phyloP scores from a whole-genome alignment of 306 rosid genomes.

The Styphnolobium japonicum region DNA sequence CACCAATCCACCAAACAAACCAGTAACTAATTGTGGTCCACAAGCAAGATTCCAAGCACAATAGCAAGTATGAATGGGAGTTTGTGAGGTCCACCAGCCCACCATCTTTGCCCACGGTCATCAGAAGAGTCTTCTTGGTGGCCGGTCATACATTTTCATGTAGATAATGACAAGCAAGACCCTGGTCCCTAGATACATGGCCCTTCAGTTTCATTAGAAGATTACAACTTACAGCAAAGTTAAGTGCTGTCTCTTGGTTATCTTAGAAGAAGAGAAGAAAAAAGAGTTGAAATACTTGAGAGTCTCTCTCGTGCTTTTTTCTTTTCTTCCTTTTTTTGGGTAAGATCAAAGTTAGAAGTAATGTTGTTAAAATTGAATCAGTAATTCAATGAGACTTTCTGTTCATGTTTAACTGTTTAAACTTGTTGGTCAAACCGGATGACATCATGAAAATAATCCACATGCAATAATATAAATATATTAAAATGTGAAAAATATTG shows the following conservation, averaged over 20 bases:
- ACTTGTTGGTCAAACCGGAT: too few relatives aligned
- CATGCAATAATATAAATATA: too few relatives aligned
- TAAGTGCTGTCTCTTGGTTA: neutral
- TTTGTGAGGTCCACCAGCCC: conserved; percentile 19
- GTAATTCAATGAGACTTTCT: too few relatives aligned
- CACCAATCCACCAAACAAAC: neutral
- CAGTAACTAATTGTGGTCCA: conserved; percentile 23
- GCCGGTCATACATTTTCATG: neutral
- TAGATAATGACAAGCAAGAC: neutral
- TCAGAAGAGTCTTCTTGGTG: neutral
- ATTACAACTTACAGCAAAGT: neutral
- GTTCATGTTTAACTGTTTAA: too few relatives aligned
- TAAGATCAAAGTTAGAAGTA: too few relatives aligned
- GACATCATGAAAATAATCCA: too few relatives aligned
- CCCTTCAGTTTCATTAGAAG: neutral
- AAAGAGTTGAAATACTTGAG: neutral
- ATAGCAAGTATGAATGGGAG: conserved; percentile 18
- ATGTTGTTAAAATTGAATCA: too few relatives aligned
- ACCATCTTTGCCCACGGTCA: neutral
- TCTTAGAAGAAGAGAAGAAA: neutral
- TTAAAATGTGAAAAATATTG: too few relatives aligned
- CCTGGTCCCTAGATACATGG: neutral
- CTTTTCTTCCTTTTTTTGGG: too few relatives aligned
- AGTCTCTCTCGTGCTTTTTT: neutral
- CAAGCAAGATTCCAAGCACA: conserved; percentile 19